Evolutionary conservation across 495 filamentous ascomycete species (phyloP).

Genomic region (Podospora pseudocomata): DNA sequence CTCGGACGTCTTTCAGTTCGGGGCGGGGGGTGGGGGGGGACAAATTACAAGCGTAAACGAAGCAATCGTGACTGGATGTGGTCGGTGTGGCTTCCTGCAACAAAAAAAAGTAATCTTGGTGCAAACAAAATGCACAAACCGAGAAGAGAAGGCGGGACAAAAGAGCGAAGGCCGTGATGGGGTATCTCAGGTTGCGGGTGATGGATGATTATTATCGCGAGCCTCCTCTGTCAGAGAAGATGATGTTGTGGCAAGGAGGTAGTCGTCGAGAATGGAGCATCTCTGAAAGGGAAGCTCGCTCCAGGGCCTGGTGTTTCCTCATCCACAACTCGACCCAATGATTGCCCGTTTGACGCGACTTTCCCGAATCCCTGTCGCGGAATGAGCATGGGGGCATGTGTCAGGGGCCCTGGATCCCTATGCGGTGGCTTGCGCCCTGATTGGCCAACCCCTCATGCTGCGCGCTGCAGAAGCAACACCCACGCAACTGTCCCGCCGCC

Average conservation of each 20-base stretch:
- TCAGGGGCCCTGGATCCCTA: constrained; percentile 15
- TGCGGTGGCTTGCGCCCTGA: constrained; percentile 3
- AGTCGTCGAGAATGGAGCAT: neutral
- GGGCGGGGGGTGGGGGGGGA: too few relatives aligned
- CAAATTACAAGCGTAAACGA: neutral
- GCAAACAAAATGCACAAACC: constrained; percentile 1
- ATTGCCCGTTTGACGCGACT: constrained; percentile 18
- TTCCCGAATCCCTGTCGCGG: constrained; percentile 19
- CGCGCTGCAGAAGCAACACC: neutral
- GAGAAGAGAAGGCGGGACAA: constrained; percentile 5
- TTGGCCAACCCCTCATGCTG: constrained; percentile 10
- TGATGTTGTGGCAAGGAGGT: neutral
- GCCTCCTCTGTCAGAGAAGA: constrained; percentile 11
- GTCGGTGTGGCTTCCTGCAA: neutral
- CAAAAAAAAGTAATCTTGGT: neutral
- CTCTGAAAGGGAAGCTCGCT: neutral
- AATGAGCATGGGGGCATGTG: constrained; percentile 11
- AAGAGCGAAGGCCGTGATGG: constrained; percentile 1
- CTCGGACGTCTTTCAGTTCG: neutral
- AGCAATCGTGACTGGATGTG: neutral
- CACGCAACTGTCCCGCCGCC: neutral
- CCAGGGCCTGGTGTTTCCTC: neutral
- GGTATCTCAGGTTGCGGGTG: constrained; percentile 2
- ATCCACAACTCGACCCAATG: neutral
- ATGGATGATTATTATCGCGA: neutral